These are phyloP conservation scores for Exophiala sp. DNA, from an alignment of 2,329 filamentous ascomycete genomes.

Conservation along the genomic window DNA sequence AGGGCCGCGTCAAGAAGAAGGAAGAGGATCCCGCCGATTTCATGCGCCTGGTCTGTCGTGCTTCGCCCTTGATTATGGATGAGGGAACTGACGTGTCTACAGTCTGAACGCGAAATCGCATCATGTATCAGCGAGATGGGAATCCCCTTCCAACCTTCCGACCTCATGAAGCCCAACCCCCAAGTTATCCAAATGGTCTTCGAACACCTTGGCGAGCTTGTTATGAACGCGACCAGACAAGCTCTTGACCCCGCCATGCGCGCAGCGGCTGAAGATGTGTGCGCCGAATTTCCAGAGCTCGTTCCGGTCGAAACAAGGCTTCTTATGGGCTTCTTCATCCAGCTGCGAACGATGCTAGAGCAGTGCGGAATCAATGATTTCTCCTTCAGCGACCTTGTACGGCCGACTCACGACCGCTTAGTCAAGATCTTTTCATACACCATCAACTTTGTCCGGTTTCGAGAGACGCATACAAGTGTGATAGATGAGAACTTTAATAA, in stretches of 20 bases:
- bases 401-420: conserved; percentile 80
- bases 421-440: conserved; percentile 96
- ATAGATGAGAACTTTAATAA: conserved; percentile 95
- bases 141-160: conserved; percentile 75
- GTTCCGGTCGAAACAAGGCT: conserved; percentile 83
- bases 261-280: conserved; percentile 77
- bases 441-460: conserved; percentile 97
- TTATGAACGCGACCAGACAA: conserved; percentile 89
- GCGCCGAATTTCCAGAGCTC: conserved; percentile 75
- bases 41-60: conserved; percentile 47
- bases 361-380: conserved; percentile 92
- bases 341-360: conserved; percentile 68
- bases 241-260: conserved; percentile 93
- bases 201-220: conserved; percentile 91
- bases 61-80: conserved; percentile 13
- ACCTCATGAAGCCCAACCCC: conserved; percentile 89
- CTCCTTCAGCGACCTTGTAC: conserved; percentile 84
- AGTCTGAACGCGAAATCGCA: conserved; percentile 74
- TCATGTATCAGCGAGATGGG: conserved; percentile 97
- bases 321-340: conserved; percentile 91
- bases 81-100: conserved; percentile 34
- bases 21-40: conserved; percentile 54
- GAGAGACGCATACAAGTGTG: conserved; percentile 80
- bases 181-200: conserved; percentile 95
- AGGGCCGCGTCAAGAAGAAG: conserved; percentile 48